Conservation (phyloP, 805 yeast genomes). For the Cyberlindnera suaveolens region DNA sequence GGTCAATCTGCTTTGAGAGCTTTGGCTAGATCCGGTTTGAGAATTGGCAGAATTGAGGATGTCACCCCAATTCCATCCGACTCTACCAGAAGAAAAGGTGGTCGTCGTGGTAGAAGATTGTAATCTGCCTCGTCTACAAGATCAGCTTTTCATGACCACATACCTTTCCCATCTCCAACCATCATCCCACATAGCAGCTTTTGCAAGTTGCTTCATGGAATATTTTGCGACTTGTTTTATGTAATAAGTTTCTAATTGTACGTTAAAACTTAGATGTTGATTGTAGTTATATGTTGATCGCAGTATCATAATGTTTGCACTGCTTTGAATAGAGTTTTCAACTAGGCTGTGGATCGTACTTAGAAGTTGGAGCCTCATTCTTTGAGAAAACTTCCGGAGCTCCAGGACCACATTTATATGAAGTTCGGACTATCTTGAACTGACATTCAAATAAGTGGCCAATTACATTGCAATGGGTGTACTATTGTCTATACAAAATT, state of each 20-base stretch:
- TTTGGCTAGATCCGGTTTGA: slow-evolving; percentile 98
- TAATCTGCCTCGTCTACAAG: slow-evolving; percentile 28
- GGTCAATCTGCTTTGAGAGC: slow-evolving; percentile 99
- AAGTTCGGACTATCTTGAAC: too few relatives aligned
- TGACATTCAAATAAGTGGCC: too few relatives aligned
- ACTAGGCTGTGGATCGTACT: too few relatives aligned
- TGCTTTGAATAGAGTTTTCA: too few relatives aligned
- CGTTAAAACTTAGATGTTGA: slow-evolving; percentile 17
- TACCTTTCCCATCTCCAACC: slow-evolving; percentile 2
- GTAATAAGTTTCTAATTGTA: slow-evolving; percentile 25
- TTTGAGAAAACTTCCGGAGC: too few relatives aligned
- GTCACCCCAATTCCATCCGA: slow-evolving; percentile 99
- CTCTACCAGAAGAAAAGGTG: slow-evolving; percentile 99
- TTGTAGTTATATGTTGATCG: not conserved
- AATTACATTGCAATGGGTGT: too few relatives aligned
- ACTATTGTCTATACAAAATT: too few relatives aligned
- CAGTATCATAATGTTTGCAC: not conserved
- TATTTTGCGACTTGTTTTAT: slow-evolving; percentile 20
- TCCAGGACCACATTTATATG: too few relatives aligned
- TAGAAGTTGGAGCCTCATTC: too few relatives aligned
- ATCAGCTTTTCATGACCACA: slow-evolving; percentile 1
- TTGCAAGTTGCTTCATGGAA: slow-evolving; percentile 12
- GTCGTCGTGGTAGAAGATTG: slow-evolving; percentile 99
- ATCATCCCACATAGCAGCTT: slow-evolving; percentile 6
- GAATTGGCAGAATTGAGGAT: slow-evolving; percentile 99